phyloP scores from a whole-genome alignment of 345 rosid species.

The Heritiera fomes region DNA sequence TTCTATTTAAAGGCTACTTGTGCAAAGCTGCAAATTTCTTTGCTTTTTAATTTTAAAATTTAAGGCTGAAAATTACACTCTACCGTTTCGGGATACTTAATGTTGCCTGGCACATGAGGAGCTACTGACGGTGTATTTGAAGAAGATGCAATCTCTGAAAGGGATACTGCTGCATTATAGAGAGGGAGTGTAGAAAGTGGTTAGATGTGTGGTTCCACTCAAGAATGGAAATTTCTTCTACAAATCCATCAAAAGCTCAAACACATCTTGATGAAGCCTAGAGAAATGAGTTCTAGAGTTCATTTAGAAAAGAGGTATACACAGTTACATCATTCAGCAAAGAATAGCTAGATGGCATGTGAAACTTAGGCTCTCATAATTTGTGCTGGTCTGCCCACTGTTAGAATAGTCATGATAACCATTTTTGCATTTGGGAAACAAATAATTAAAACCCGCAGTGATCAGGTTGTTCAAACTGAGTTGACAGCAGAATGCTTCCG shows the following conservation, averaged over 20 bases:
- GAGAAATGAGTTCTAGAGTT: neutral
- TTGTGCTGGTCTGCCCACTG: neutral
- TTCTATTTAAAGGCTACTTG: neutral
- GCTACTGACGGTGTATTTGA: neutral
- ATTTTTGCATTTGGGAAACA: neutral
- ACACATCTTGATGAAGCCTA: conserved; percentile 9
- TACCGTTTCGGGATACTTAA: neutral
- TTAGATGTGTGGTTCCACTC: neutral
- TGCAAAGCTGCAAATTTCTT: neutral
- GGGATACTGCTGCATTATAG: neutral
- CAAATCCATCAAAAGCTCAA: neutral
- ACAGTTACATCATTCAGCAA: neutral
- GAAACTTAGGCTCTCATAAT: neutral
- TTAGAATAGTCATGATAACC: neutral
- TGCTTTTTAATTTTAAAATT: neutral
- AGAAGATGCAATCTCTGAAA: neutral
- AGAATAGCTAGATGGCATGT: neutral
- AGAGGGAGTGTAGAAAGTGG: neutral
- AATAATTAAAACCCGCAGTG: neutral
- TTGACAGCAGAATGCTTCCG: neutral
- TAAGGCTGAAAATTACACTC: neutral
- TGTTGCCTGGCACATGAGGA: neutral
- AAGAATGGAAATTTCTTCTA: neutral
- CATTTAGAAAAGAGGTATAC: neutral
- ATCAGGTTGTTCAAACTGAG: neutral